Conservation (phyloP, 768 basidiomycete genomes). For the Hortiboletus flavorubellus region DNA sequence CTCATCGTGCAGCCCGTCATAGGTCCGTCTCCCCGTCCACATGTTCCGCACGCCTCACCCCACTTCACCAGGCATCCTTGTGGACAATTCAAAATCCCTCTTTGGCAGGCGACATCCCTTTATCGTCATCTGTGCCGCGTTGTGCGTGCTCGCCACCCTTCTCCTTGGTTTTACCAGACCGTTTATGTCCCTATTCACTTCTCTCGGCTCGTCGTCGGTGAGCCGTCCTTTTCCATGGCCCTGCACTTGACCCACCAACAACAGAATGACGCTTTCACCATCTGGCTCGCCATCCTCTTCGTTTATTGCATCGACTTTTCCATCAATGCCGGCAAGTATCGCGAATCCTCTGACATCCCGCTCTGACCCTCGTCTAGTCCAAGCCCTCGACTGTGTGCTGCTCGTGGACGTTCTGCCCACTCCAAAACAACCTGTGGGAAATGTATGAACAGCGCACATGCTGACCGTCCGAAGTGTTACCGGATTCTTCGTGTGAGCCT, state of each 20-base stretch:
- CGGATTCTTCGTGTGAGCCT: slow-evolving; percentile 81
- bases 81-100: slow-evolving; percentile 79
- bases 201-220: slow-evolving; percentile 33
- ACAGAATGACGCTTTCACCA: slow-evolving; percentile 63
- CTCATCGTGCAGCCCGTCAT: slow-evolving; percentile 90
- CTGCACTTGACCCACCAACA: not conserved
- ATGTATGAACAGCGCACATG: slow-evolving; percentile 97
- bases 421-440: slow-evolving; percentile 73
- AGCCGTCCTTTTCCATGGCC: slow-evolving; percentile 7
- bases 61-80: slow-evolving; percentile 48
- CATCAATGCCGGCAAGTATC: slow-evolving; percentile 45
- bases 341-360: not conserved
- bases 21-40: slow-evolving; percentile 40
- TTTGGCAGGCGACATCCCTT: slow-evolving; percentile 86
- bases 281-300: slow-evolving; percentile 69
- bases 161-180: slow-evolving; percentile 79
- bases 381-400: slow-evolving; percentile 87
- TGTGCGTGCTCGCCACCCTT: slow-evolving; percentile 72
- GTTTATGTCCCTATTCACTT: slow-evolving; percentile 51
- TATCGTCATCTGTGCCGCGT: slow-evolving; percentile 66
- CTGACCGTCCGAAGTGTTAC: slow-evolving; percentile 79
- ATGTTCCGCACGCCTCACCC: not conserved
- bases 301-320: slow-evolving; percentile 68
- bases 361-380: slow-evolving; percentile 44
- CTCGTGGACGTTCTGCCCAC: slow-evolving; percentile 83